Conservation (phyloP, 1,139 yeast genomes). For the Yamadazyma sp. region DNA sequence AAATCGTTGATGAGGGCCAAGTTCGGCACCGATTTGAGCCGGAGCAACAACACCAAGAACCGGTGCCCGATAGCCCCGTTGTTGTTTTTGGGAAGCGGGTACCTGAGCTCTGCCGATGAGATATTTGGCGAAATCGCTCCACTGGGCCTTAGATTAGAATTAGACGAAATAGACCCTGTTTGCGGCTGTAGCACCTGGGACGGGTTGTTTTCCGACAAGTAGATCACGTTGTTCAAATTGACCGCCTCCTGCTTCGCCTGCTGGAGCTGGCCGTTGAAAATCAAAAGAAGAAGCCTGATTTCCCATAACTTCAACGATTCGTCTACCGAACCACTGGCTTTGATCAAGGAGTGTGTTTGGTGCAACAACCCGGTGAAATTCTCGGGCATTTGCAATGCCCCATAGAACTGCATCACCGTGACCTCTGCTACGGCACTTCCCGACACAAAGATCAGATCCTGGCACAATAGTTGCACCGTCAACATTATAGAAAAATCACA, state of each 20-base stretch:
- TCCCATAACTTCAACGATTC: slow-evolving; percentile 34
- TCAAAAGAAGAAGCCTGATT: slow-evolving; percentile 31
- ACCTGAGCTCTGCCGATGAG: slow-evolving; percentile 6
- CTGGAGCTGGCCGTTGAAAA: slow-evolving; percentile 30
- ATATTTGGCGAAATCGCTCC: no score
- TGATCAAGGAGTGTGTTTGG: slow-evolving; percentile 16
- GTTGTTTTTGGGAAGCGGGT: slow-evolving; percentile 41
- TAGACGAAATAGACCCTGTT: no score
- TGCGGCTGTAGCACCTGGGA: no score
- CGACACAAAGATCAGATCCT: slow-evolving; percentile 3
- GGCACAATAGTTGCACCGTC: slow-evolving; percentile 4
- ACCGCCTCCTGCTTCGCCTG: slow-evolving; percentile 41
- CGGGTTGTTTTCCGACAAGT: slow-evolving; percentile 32
- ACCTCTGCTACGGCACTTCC: neutral
- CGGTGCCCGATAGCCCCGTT: slow-evolving; percentile 19
- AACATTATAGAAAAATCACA: slow-evolving; percentile 2
- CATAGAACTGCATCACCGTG: neutral
- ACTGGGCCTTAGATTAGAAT: no score
- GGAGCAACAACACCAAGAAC: slow-evolving; percentile 28
- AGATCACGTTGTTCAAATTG: slow-evolving; percentile 36
- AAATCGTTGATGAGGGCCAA: slow-evolving; percentile 37
- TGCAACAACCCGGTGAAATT: neutral
- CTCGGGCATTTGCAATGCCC: neutral
- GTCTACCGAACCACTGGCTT: slow-evolving; percentile 9
- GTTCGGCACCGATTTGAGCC: slow-evolving; percentile 41